Conservation (phyloP, 2,329 filamentous ascomycete genomes). For the Botrytis fragariae region DNA sequence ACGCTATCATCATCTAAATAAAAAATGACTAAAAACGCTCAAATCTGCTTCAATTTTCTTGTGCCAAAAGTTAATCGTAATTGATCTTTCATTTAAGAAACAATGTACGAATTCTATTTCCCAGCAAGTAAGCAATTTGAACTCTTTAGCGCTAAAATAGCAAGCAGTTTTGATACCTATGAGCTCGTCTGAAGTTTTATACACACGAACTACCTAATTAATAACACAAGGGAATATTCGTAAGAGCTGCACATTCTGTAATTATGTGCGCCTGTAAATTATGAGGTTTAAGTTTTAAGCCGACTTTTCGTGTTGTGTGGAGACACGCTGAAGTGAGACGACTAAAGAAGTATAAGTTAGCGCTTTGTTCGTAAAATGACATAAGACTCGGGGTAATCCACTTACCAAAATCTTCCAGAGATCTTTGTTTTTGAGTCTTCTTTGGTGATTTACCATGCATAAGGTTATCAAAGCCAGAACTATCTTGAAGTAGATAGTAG, state of each 20-base stretch:
- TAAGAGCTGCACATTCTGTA: slow-evolving; percentile 15
- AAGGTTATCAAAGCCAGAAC: slow-evolving; percentile 79
- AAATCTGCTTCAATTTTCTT: slow-evolving; percentile 20
- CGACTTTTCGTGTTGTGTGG: slow-evolving; percentile 88
- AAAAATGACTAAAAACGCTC: slow-evolving; percentile 21
- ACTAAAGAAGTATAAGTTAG: slow-evolving; percentile 59
- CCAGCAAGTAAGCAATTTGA: slow-evolving; percentile 19
- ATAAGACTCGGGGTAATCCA: slow-evolving; percentile 31
- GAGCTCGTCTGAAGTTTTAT: slow-evolving; percentile 19
- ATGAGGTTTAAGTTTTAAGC: slow-evolving; percentile 48
- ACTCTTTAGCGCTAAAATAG: slow-evolving; percentile 13
- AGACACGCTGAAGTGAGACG: slow-evolving; percentile 85
- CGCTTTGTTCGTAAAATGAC: slow-evolving; percentile 20
- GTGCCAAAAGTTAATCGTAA: slow-evolving; percentile 13
- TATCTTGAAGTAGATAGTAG: slow-evolving; percentile 81
- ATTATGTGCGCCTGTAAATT: slow-evolving; percentile 20
- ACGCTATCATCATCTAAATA: slow-evolving; percentile 14
- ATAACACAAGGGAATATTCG: slow-evolving; percentile 18
- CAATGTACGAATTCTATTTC: background rate
- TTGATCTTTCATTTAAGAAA: slow-evolving; percentile 1
- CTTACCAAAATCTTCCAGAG: slow-evolving; percentile 86
- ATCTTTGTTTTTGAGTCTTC: slow-evolving; percentile 78
- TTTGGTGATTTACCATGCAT: slow-evolving; percentile 89
- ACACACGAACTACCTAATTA: slow-evolving; percentile 20
- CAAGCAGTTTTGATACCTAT: slow-evolving; percentile 17